These are phyloP conservation scores for Claviceps arundinis DNA, from an alignment of 2,329 filamentous ascomycete species.

Conservation along the genomic window DNA sequence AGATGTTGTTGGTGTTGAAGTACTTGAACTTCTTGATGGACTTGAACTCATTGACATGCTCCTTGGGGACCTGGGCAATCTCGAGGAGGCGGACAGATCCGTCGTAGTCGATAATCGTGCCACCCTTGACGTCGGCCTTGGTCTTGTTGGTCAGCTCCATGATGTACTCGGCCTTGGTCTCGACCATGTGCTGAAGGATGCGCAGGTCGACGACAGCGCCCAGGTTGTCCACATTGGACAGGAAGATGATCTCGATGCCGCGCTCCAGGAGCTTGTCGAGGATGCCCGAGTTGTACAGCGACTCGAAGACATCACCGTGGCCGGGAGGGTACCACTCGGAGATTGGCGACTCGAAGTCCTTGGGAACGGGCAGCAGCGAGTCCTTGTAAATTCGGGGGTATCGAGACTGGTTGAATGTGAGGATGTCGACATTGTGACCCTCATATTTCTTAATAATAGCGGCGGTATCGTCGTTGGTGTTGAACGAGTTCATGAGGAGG, in stretches of 20 bases:
- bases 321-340: slow-evolving; percentile 98
- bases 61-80: slow-evolving; percentile 98
- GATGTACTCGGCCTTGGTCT: slow-evolving; percentile 94
- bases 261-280: slow-evolving; percentile 92
- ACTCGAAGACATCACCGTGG: slow-evolving; percentile 99
- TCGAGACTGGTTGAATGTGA: slow-evolving; percentile 98
- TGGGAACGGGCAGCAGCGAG: slow-evolving; percentile 89
- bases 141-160: slow-evolving; percentile 99
- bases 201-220: slow-evolving; percentile 95
- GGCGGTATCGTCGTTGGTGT: slow-evolving; percentile 94
- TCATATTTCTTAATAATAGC: slow-evolving; percentile 99
- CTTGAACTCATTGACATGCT: slow-evolving; percentile 99
- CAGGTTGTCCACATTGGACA: slow-evolving; percentile 98
- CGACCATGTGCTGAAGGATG: slow-evolving; percentile 98
- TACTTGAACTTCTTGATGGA: slow-evolving; percentile 99
- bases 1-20: slow-evolving; percentile 99
- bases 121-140: slow-evolving; percentile 99
- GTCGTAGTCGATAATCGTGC: slow-evolving; percentile 99
- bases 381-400: slow-evolving; percentile 98
- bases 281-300: slow-evolving; percentile 96
- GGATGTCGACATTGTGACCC: slow-evolving; percentile 97
- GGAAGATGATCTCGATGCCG: slow-evolving; percentile 94
- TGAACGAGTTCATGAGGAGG: slow-evolving; percentile 99
- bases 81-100: slow-evolving; percentile 92
- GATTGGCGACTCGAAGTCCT: slow-evolving; percentile 74